Evolutionary conservation across 2,329 filamentous ascomycete genomes (phyloP).

Genomic region (Sphaerulina populicola): DNA sequence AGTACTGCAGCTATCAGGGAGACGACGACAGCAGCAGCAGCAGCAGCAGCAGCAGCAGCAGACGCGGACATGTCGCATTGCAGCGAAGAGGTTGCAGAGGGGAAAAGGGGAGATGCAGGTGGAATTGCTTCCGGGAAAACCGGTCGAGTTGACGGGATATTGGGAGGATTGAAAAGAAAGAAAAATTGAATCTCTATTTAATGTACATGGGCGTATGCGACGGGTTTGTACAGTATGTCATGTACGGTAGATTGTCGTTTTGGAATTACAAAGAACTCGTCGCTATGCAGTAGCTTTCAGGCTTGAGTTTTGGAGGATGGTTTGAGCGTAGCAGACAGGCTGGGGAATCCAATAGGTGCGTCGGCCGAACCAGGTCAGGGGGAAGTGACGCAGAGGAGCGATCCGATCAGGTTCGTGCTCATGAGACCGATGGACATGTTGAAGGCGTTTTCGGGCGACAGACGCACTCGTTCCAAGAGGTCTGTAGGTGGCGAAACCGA

Average conservation of each 20-base stretch:
- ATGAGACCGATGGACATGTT: conserved; percentile 4
- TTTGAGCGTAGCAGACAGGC: conserved; percentile 1
- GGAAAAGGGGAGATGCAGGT: not conserved
- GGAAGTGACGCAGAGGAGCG: not conserved
- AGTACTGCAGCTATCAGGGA: not conserved
- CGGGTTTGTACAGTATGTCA: no score
- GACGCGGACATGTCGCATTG: not conserved
- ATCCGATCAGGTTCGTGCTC: not conserved
- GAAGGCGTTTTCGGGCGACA: conserved; percentile 1
- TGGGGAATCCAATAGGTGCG: conserved; percentile 1
- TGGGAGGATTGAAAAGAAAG: not conserved
- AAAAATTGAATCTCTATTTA: no score
- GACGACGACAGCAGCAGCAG: no score
- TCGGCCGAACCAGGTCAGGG: not conserved
- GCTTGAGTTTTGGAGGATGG: no score
- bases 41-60: no score
- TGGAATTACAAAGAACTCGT: not conserved
- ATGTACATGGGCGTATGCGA: no score
- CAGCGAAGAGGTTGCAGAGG: not conserved
- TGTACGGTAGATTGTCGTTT: no score
- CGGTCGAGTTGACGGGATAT: not conserved
- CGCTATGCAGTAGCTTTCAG: no score
- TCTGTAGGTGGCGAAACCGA: conserved; percentile 3
- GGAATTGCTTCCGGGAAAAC: not conserved
- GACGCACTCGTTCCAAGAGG: conserved; percentile 1